Base-by-base conservation (phyloP, 345 rosid genomes). In the Murraya paniculata region DNA sequence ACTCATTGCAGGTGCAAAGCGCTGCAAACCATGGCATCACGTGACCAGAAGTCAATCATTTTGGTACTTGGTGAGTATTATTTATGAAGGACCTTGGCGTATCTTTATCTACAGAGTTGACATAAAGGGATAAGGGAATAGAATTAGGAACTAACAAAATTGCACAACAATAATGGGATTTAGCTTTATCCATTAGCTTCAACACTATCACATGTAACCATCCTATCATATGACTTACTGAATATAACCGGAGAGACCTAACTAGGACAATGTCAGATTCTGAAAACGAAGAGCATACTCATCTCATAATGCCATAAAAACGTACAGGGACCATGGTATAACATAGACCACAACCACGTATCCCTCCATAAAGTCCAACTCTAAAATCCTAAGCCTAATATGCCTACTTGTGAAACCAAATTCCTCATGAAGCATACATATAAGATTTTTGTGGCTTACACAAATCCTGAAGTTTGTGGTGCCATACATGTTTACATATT, bases 11-110 rank as follows among this genome's bases (percentile, higher is more conserved):
- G 27, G 18, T 30, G 58, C 74, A 70, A 70, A 36, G 19, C 1
- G 66, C 66, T 13, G 16, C 35, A 53, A 71, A 53, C 13, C 74
- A 71, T 8, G 74, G 74, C 61, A 31, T 55, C 75, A 71, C 75
- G 39, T 71, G 75, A 0, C 19, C 18, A 30, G 1, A 61, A 48
- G 64, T 21, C 74, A 71, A 71, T 31, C 62, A 31, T 53, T 31
- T 22, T 55, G 74, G 27, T 31, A 31, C 74, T 21, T 4, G 2
- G 22, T 31, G n/a, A n/a, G n/a, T n/a, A n/a, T n/a, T n/a, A 22
- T 55, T 71, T 55, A 36, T 55, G 28, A 45, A 45, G 18, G 74
- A 7, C 75, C 45, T 5, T 10, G 7, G 38, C 10, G 24, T 31
- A 2, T 14, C 13, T 14, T 60, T 60, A 60, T 64, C 41, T 16